Evolutionary conservation across 805 yeast genomes (phyloP).

Genomic region (Kodamaea sagamina): DNA sequence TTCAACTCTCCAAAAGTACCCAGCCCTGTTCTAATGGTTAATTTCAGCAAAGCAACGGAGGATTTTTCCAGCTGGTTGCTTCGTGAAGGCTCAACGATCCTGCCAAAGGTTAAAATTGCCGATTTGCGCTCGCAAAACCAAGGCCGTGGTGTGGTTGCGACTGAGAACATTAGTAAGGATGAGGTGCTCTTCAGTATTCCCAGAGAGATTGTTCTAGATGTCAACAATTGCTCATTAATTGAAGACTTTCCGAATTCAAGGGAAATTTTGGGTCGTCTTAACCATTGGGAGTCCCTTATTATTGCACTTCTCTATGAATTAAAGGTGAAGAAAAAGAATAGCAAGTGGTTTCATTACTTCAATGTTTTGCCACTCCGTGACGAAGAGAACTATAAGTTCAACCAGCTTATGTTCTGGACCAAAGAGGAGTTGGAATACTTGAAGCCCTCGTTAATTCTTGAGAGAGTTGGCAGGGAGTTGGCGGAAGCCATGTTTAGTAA

Average conservation of each 20-base stretch:
- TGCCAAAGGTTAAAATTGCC: slow-evolving; percentile 56
- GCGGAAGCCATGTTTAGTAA: slow-evolving; percentile 62
- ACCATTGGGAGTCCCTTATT: slow-evolving; percentile 80
- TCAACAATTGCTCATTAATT: slow-evolving; percentile 54
- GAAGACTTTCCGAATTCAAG: slow-evolving; percentile 30
- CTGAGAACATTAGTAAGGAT: slow-evolving; percentile 56
- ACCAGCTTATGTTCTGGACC: slow-evolving; percentile 80
- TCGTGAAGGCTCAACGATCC: slow-evolving; percentile 42
- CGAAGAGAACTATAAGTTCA: slow-evolving; percentile 40
- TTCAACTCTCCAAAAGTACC: too few species aligned
- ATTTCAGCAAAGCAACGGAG: slow-evolving; percentile 18
- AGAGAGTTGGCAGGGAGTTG: slow-evolving; percentile 67
- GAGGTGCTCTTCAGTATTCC: slow-evolving; percentile 76
- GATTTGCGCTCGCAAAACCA: slow-evolving; percentile 62
- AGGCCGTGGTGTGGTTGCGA: slow-evolving; percentile 80
- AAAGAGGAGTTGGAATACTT: slow-evolving; percentile 57
- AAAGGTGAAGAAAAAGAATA: slow-evolving; percentile 42
- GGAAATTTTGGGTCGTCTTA: slow-evolving; percentile 42
- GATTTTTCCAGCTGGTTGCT: slow-evolving; percentile 32
- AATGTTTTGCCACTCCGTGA: slow-evolving; percentile 61
- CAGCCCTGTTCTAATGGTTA: neutral
- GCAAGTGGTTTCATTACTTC: slow-evolving; percentile 73
- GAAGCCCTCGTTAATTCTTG: slow-evolving; percentile 68
- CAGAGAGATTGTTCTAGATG: slow-evolving; percentile 53
- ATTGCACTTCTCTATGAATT: slow-evolving; percentile 64